These are phyloP conservation scores for Gelatoporia subvermispora DNA, from an alignment of 768 basidiomycete genomes.

Conservation along the genomic window DNA sequence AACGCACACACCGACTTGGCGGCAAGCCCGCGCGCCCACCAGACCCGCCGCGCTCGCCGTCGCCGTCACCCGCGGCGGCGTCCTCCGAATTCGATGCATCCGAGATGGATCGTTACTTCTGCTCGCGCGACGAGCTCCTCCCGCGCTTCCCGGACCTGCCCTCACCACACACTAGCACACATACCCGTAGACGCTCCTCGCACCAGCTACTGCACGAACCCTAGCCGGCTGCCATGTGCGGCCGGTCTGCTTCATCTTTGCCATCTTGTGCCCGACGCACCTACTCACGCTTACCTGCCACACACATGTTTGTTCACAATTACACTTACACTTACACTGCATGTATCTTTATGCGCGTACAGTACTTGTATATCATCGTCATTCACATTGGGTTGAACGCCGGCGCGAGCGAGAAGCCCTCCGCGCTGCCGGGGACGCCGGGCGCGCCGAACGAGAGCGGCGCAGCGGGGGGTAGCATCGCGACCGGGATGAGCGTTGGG, in stretches of 20 bases:
- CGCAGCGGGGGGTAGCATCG: slow-evolving; percentile 15
- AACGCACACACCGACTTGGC: slow-evolving; percentile 65
- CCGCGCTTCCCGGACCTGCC: slow-evolving; percentile 22
- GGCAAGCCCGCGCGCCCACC: slow-evolving; percentile 21
- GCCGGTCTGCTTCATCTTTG: neutral
- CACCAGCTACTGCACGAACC: slow-evolving; percentile 3
- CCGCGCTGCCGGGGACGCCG: slow-evolving; percentile 5
- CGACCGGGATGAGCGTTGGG: slow-evolving; percentile 22
- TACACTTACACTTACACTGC: slow-evolving; percentile 1
- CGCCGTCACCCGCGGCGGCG: slow-evolving; percentile 31
- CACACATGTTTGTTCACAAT: neutral
- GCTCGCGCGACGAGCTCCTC: slow-evolving; percentile 29
- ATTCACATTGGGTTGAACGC: slow-evolving; percentile 21
- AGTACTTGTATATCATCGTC: slow-evolving; percentile 9
- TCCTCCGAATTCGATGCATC: slow-evolving; percentile 60
- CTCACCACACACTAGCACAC: slow-evolving; percentile 11
- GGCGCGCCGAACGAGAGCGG: slow-evolving; percentile 13
- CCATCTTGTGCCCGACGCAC: slow-evolving; percentile 9
- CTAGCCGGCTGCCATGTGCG: slow-evolving; percentile 1
- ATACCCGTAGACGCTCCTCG: slow-evolving; percentile 14
- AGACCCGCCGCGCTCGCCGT: slow-evolving; percentile 5
- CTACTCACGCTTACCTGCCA: too few relatives aligned
- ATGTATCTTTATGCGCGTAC: slow-evolving; percentile 4
- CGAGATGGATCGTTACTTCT: slow-evolving; percentile 76
- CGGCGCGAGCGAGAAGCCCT: slow-evolving; percentile 19